Evolutionary conservation across 2,329 filamentous ascomycete genomes (phyloP).

Genomic region (Diaporthe citrichinensis): DNA sequence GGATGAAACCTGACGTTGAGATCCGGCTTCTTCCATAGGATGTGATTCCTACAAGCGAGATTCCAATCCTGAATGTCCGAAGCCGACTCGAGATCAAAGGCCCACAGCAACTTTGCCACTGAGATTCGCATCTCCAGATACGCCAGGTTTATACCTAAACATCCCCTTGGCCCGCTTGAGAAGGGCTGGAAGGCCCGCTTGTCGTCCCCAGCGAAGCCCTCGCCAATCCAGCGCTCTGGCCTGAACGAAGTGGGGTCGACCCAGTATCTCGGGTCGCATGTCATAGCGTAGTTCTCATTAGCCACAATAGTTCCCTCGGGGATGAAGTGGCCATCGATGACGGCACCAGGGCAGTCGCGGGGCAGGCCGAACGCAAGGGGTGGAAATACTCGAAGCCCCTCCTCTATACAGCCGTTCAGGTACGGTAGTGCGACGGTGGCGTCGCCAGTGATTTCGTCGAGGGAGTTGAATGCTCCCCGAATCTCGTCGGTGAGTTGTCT

Average conservation of each 20-base stretch:
- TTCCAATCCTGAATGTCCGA: slow-evolving; percentile 39
- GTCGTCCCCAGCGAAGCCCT: slow-evolving; percentile 43
- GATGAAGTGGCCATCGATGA: slow-evolving; percentile 49
- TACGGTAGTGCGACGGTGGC: slow-evolving; percentile 52
- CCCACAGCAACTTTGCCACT: slow-evolving; percentile 45
- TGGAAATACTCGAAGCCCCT: slow-evolving; percentile 53
- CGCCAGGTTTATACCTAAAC: slow-evolving; percentile 42
- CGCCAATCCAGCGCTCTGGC: slow-evolving; percentile 63
- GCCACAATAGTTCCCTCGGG: slow-evolving; percentile 55
- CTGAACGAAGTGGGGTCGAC: slow-evolving; percentile 58
- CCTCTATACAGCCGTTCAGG: slow-evolving; percentile 53
- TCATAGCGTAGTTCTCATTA: slow-evolving; percentile 60
- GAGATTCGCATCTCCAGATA: slow-evolving; percentile 45
- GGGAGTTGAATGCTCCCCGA: slow-evolving; percentile 49
- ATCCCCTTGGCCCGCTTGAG: slow-evolving; percentile 32
- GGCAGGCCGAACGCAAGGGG: slow-evolving; percentile 49
- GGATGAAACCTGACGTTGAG: slow-evolving; percentile 42
- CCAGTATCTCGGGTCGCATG: slow-evolving; percentile 60
- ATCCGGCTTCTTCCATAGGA: slow-evolving; percentile 51
- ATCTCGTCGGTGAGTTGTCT: slow-evolving; percentile 55
- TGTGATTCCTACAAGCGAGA: slow-evolving; percentile 45
- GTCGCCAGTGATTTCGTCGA: slow-evolving; percentile 54
- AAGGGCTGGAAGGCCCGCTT: slow-evolving; percentile 39
- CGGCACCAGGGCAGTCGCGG: slow-evolving; percentile 50
- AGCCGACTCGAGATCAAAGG: slow-evolving; percentile 46